Evolutionary conservation across 495 filamentous ascomycete species (phyloP), one percentile per base, ranked within the genome.

Genomic region (Tuber brumale): DNA sequence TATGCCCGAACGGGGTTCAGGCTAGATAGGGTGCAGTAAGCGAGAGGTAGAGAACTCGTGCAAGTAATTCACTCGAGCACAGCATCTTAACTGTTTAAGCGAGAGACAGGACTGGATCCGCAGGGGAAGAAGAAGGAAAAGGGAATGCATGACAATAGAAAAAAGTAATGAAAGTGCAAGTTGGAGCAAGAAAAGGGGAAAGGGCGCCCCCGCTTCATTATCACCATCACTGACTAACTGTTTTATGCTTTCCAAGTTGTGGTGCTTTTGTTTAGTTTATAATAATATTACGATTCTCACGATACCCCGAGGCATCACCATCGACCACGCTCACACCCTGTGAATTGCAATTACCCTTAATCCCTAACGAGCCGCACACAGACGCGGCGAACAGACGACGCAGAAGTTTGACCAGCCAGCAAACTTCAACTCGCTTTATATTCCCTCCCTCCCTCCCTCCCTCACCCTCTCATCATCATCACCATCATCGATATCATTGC

Each of bases 381-480:
- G 27, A 35, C 57, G 57, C 57, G 57, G 35, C 57, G 27, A 35
- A 66, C 57, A 6, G 57, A 18, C 57, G 57, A 66, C 12, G 57
- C 27, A 35, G 57, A 35, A 35, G 57, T 66, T 66, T 66, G 57
- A 18, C 37, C 37, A 39, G 37, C 37, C 37, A 42, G 57, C 57
- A 66, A 66, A 66, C 57, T 66, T 66, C 57, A 66, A 66, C 27
- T 66, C 57, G 16, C 57, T 35, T 66, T 66, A 35, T 66, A 66
- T 18, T 31, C 27, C 57, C 57, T 66, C 57, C 57, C 27, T 66
- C 57, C 18, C 27, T 31, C 27, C 57, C 57, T 66, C 57, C 57
- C 27, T 66, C 57, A 31, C 27, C 57, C 14, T 66, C 57, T 19
- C 57, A 66, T 66, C 57, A n/a, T 35, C 57, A 31, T 35, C 57